Evolutionary conservation across 2,329 filamentous ascomycete species (phyloP).

Genomic region (Arthrobotrys conoides): DNA sequence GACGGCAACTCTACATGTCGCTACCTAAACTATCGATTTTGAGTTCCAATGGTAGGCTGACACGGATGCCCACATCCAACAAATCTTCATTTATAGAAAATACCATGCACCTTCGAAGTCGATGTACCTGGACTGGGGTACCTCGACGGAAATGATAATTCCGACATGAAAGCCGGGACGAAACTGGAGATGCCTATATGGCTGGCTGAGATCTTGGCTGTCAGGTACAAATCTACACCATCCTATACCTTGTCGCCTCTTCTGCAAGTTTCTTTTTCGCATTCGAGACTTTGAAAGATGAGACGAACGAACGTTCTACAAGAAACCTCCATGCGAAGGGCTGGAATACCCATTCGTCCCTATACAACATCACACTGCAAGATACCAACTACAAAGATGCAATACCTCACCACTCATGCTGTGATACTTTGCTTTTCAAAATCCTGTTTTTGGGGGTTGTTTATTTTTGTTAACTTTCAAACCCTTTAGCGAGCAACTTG

Average conservation of each 20-base stretch:
- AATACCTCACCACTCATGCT: constrained; percentile 17
- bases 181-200: constrained; percentile 88
- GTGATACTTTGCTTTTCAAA: constrained; percentile 18
- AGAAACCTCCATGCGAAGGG: background rate
- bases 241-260: background rate
- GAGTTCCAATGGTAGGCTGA: constrained; percentile 55
- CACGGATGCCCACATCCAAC: constrained; percentile 39
- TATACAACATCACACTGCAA: background rate
- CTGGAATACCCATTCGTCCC: background rate
- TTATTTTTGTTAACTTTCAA: constrained; percentile 61
- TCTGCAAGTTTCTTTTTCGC: constrained; percentile 64
- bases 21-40: background rate
- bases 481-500: constrained; percentile 65
- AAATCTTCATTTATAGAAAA: constrained; percentile 75
- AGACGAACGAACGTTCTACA: constrained; percentile 26
- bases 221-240: constrained; percentile 67
- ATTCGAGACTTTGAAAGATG: constrained; percentile 38
- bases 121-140: constrained; percentile 89
- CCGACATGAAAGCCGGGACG: constrained; percentile 82
- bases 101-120: constrained; percentile 94
- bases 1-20: background rate
- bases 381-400: background rate
- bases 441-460: constrained; percentile 1
- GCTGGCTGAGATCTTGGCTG: constrained; percentile 93
- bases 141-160: constrained; percentile 83